These are phyloP conservation scores for Pseudogymnoascus sp. DNA, from an alignment of 2,329 filamentous ascomycete genomes.

Conservation along the genomic window DNA sequence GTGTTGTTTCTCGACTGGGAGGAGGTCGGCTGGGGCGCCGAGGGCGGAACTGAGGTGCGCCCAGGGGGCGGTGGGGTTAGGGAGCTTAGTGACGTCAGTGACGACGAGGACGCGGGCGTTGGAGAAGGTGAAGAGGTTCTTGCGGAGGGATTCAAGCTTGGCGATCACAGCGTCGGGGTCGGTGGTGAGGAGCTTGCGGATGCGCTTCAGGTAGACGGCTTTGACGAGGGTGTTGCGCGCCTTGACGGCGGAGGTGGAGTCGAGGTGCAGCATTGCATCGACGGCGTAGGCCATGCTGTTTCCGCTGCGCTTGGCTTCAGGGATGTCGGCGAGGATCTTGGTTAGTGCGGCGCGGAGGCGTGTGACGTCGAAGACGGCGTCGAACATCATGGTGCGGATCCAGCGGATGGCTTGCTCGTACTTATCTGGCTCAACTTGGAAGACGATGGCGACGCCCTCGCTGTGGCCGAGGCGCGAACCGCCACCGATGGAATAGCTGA, in stretches of 20 bases:
- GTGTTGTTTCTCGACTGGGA: slow-evolving; percentile 61
- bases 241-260: slow-evolving; percentile 66
- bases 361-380: slow-evolving; percentile 74
- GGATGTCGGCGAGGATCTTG: slow-evolving; percentile 84
- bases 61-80: slow-evolving; percentile 73
- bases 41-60: slow-evolving; percentile 34
- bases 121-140: slow-evolving; percentile 67
- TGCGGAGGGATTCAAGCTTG: slow-evolving; percentile 70
- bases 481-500: slow-evolving; percentile 68
- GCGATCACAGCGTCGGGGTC: slow-evolving; percentile 66
- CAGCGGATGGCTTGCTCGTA: slow-evolving; percentile 75
- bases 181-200: slow-evolving; percentile 71
- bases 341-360: slow-evolving; percentile 57
- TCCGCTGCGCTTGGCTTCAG: slow-evolving; percentile 83
- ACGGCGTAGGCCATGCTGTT: slow-evolving; percentile 56
- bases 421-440: slow-evolving; percentile 82
- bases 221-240: slow-evolving; percentile 79
- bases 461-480: slow-evolving; percentile 64
- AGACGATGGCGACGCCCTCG: slow-evolving; percentile 72
- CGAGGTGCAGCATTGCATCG: slow-evolving; percentile 71
- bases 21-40: slow-evolving; percentile 41
- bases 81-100: slow-evolving; percentile 67
- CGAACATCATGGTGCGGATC: slow-evolving; percentile 79
- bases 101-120: slow-evolving; percentile 84
- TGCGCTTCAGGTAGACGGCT: slow-evolving; percentile 75